phyloP scores from a whole-genome alignment of 345 rosid species.

The Fremontodendron californicum region DNA sequence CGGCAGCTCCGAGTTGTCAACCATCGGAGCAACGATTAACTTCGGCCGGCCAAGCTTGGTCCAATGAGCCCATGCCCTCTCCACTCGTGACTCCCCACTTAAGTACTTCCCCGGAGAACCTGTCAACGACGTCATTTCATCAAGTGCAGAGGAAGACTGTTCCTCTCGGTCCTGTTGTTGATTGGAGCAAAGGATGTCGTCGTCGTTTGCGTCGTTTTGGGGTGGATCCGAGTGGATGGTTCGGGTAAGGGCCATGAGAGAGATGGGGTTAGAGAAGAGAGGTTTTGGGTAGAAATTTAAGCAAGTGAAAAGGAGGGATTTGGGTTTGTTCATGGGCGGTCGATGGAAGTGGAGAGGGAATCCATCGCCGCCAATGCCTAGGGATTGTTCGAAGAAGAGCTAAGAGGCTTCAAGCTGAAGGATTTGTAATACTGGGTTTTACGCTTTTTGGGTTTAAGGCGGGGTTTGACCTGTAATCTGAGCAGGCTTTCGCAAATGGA shows the following conservation, averaged over 20 bases:
- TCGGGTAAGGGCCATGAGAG: slow-evolving; percentile 37
- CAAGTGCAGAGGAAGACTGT: slow-evolving; percentile 5
- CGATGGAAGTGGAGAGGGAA: slow-evolving; percentile 28
- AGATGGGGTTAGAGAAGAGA: background rate
- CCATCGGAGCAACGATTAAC: slow-evolving; percentile 89
- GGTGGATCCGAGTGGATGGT: slow-evolving; percentile 25
- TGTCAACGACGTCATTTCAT: slow-evolving; percentile 12
- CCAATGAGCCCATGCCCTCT: slow-evolving; percentile 91
- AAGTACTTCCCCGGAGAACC: slow-evolving; percentile 33
- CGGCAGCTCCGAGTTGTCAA: slow-evolving; percentile 95
- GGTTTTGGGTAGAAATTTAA: background rate
- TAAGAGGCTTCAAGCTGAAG: background rate
- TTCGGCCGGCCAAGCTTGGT: slow-evolving; percentile 67
- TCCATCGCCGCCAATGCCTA: slow-evolving; percentile 59
- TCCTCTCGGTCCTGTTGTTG: slow-evolving; percentile 10
- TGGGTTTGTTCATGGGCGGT: slow-evolving; percentile 39
- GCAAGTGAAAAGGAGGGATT: slow-evolving; percentile 14
- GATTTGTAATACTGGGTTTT: background rate
- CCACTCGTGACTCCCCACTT: slow-evolving; percentile 41
- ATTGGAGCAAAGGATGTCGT: slow-evolving; percentile 36
- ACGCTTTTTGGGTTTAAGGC: background rate
- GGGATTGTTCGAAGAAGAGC: slow-evolving; percentile 13
- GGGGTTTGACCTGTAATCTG: background rate
- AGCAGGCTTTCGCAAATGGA: too few species aligned
- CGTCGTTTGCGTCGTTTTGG: slow-evolving; percentile 13